Base-by-base conservation (phyloP, 768 basidiomycete species). In the Suillus clintonianus region DNA sequence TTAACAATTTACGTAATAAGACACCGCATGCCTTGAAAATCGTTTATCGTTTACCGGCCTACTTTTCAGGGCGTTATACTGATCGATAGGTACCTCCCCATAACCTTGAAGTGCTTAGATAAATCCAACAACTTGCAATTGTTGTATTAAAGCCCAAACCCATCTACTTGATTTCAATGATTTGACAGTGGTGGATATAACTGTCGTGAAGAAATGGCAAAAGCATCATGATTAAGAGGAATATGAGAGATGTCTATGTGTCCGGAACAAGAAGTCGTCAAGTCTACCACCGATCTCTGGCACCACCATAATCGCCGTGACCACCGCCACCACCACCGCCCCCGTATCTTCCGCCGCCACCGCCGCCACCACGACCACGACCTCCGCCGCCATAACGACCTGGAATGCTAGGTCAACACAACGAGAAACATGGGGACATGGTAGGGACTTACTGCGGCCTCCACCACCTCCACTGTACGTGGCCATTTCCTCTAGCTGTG, bases 401-500 rank as follows among this genome's bases (percentile, higher is more conserved):
- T 93, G 63, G 0, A 66, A 14, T 47, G 27, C 13, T 22, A 43
- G 42, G 54, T 73, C 50, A 59, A 59, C 60, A 54, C 36, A 10
- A 27, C 24, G 39, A 6, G 48, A 45, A 19, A 39, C 45, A 36
- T 43, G 65, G 30, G 22, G 37, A 36, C 62, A 58, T 34, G 22
- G 22, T 7, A 60, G 47, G 2, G 13, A 78, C 86, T 55, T 67
- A 90, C 89, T 85, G 76, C 91, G 82, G 64, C 89, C 86, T 59
- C 88, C 90, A 27, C 92, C 91, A 13, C 94, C 90, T 48, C 92
- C 90, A 56, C 92, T 87, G 75, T 88, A 95, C 82, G 89, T 89
- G 0, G 85, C 85, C 95, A 97, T 97, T 79, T 97, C 92, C 76
- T 96, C 91, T 0, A 99, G 82, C 70, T 97, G 93, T 62, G 94